These are phyloP conservation scores for Leccinum subfulvum DNA, from an alignment of 1,284 basidiomycete genomes.

Conservation along the genomic window DNA sequence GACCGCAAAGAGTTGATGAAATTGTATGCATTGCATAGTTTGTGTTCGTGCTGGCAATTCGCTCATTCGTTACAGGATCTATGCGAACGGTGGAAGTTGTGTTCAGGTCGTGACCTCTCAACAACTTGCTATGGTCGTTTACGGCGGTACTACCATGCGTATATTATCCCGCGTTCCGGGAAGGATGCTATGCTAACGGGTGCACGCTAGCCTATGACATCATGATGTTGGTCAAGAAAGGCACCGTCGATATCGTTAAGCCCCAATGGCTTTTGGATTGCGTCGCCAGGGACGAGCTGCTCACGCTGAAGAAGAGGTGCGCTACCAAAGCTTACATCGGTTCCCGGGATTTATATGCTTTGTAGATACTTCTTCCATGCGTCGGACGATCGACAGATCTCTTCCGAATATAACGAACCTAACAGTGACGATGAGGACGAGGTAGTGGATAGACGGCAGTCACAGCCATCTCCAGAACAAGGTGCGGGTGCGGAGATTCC, in stretches of 20 bases:
- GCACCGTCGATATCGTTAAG: slow-evolving; percentile 65
- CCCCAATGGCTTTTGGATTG: slow-evolving; percentile 83
- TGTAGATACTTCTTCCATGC: slow-evolving; percentile 75
- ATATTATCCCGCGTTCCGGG: slow-evolving; percentile 25
- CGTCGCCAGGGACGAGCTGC: slow-evolving; percentile 51
- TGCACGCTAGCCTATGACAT: slow-evolving; percentile 63
- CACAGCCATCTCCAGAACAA: slow-evolving; percentile 11
- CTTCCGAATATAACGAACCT: slow-evolving; percentile 43
- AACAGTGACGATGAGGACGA: slow-evolving; percentile 32
- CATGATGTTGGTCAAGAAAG: slow-evolving; percentile 63
- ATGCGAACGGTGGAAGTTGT: slow-evolving; percentile 73
- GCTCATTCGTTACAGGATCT: slow-evolving; percentile 50
- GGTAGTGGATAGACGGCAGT: slow-evolving; percentile 18
- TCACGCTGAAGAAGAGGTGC: slow-evolving; percentile 71
- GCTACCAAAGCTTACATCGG: not conserved
- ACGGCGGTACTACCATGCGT: slow-evolving; percentile 67
- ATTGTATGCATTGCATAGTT: slow-evolving; percentile 44
- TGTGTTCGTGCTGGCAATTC: not conserved
- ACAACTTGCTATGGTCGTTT: slow-evolving; percentile 53
- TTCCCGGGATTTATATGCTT: not conserved
- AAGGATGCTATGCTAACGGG: slow-evolving; percentile 3
- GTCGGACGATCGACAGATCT: slow-evolving; percentile 42
- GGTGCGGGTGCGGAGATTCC: slow-evolving; percentile 20
- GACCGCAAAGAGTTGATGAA: slow-evolving; percentile 66
- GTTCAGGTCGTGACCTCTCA: slow-evolving; percentile 56